Conservation (phyloP, 2,329 filamentous ascomycete species). For the Raffaelea ambrosiae region DNA sequence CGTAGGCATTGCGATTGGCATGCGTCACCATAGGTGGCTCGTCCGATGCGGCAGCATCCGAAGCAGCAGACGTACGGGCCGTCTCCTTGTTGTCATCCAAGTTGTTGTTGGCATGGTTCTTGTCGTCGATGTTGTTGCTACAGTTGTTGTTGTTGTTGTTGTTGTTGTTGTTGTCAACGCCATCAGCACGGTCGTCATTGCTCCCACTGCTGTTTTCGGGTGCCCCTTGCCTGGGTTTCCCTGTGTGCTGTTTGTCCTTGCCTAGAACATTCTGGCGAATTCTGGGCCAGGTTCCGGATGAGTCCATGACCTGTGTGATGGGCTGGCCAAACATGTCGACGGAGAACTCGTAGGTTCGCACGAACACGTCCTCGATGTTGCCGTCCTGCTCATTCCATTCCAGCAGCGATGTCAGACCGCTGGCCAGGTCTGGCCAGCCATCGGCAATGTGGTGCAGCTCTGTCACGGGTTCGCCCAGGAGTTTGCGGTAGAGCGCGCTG, state of each 20-base stretch:
- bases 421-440: slow-evolving; percentile 77
- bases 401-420: slow-evolving; percentile 62
- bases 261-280: slow-evolving; percentile 23
- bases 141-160: background rate
- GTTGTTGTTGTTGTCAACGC: background rate
- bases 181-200: slow-evolving; percentile 14
- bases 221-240: no score
- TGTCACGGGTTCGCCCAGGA: slow-evolving; percentile 61
- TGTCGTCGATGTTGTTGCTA: slow-evolving; percentile 5
- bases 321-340: slow-evolving; percentile 48
- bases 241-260: background rate
- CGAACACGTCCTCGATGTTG: slow-evolving; percentile 71
- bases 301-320: slow-evolving; percentile 48
- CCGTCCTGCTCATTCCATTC: slow-evolving; percentile 70
- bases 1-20: slow-evolving; percentile 67
- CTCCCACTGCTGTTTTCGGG: background rate
- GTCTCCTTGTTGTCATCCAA: background rate
- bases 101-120: slow-evolving; percentile 14
- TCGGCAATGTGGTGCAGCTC: slow-evolving; percentile 71
- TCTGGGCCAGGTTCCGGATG: slow-evolving; percentile 43
- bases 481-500: slow-evolving; percentile 69
- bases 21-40: slow-evolving; percentile 70
- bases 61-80: no score
- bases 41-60: slow-evolving; percentile 6
- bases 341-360: slow-evolving; percentile 81